Conservation (phyloP, 2,329 filamentous ascomycete genomes). For the Colletotrichum viniferum region DNA sequence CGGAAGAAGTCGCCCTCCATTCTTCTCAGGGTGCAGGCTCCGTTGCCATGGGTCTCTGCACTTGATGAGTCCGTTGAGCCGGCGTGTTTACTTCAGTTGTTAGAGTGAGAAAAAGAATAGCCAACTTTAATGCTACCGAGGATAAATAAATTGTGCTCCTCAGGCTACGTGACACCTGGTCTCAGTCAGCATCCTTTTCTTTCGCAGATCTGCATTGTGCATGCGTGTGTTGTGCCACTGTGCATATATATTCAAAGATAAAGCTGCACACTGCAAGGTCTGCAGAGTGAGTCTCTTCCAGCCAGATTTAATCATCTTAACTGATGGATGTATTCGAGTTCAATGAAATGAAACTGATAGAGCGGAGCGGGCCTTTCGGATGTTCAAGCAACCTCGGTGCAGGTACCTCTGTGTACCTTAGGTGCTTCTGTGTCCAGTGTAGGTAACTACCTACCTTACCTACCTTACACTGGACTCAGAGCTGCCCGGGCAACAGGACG, state of each 20-base stretch:
- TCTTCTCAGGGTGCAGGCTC: neutral
- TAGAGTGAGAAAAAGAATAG: slow-evolving; percentile 21
- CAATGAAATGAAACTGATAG: neutral
- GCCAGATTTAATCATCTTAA: neutral
- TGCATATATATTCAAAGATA: neutral
- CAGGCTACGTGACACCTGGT: neutral
- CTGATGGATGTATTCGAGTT: neutral
- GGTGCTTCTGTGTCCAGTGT: neutral
- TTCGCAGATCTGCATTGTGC: neutral
- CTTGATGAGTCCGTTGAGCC: neutral
- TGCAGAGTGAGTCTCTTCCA: neutral
- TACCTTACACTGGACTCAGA: neutral
- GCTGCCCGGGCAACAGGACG: neutral
- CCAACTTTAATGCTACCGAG: slow-evolving; percentile 18
- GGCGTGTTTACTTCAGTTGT: slow-evolving; percentile 22
- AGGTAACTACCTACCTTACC: neutral
- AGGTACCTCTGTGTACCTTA: no score
- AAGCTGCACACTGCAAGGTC: neutral
- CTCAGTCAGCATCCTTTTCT: neutral
- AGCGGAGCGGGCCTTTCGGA: slow-evolving; percentile 1
- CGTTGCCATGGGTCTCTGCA: neutral
- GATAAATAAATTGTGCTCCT: slow-evolving; percentile 2
- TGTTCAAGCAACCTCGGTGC: neutral
- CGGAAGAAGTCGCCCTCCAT: slow-evolving; percentile 4
- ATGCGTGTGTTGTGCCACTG: neutral